A percentile compares a stretch with the other conserved stretches of the same genome.
These are phyloP conservation scores for Sarocladium oryzae DNA, from an alignment of 2,329 filamentous ascomycete genomes.

Conservation along the genomic window DNA sequence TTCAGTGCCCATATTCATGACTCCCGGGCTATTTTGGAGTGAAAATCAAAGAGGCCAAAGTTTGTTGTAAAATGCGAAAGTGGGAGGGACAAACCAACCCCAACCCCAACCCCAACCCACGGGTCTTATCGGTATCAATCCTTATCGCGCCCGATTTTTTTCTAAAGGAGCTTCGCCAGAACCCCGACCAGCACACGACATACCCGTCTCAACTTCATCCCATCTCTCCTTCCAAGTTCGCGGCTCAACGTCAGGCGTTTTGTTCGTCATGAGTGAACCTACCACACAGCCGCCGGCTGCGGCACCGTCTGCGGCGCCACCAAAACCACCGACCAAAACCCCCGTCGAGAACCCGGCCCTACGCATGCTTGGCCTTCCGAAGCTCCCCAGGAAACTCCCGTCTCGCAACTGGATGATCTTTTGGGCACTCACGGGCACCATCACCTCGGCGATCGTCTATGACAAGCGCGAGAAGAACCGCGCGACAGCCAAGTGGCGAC, in stretches of 20 bases:
- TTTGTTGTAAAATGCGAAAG: no score
- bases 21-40: no score
- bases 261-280: not conserved
- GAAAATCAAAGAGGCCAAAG: no score
- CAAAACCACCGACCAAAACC: slow-evolving; percentile 19
- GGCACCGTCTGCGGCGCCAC: slow-evolving; percentile 25
- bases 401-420: slow-evolving; percentile 99
- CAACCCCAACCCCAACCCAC: not conserved
- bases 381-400: slow-evolving; percentile 75
- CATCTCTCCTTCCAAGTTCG: not conserved
- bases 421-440: slow-evolving; percentile 68
- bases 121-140: slow-evolving; percentile 6
- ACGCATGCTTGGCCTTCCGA: slow-evolving; percentile 77
- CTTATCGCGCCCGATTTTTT: slow-evolving; percentile 21
- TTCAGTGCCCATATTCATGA: no score
- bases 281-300: slow-evolving; percentile 2
- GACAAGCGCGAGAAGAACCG: slow-evolving; percentile 86
- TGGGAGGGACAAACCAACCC: no score
- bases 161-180: slow-evolving; percentile 1
- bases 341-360: slow-evolving; percentile 59
- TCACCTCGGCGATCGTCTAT: slow-evolving; percentile 78
- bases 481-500: slow-evolving; percentile 79
- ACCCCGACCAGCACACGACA: not conserved
- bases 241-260: not conserved
- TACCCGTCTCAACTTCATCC: not conserved